phyloP scores from a whole-genome alignment of 2,329 filamentous ascomycete genomes.

The Neurospora sp. region DNA sequence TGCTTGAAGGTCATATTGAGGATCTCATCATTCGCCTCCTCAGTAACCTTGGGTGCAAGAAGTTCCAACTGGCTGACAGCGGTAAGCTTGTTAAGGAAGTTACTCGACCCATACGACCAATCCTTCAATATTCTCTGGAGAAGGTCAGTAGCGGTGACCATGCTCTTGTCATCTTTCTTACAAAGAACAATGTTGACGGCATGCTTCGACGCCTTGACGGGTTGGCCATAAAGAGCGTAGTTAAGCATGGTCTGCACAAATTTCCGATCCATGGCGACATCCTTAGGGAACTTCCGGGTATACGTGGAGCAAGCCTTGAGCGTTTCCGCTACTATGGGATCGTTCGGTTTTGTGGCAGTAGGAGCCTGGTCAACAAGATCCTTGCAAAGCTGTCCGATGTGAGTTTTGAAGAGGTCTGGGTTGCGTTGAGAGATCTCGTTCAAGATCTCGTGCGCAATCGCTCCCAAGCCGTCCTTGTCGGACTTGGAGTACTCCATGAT shows the following conservation, averaged over 20 bases:
- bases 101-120: slow-evolving; percentile 61
- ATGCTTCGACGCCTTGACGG: slow-evolving; percentile 81
- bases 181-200: slow-evolving; percentile 84
- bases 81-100: slow-evolving; percentile 68
- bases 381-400: slow-evolving; percentile 84
- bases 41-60: slow-evolving; percentile 60
- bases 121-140: slow-evolving; percentile 65
- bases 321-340: slow-evolving; percentile 71
- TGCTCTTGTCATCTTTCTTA: slow-evolving; percentile 59
- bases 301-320: slow-evolving; percentile 92
- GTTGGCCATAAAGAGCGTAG: slow-evolving; percentile 75
- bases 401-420: slow-evolving; percentile 83
- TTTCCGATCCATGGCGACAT: slow-evolving; percentile 71
- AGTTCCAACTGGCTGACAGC: slow-evolving; percentile 68
- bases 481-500: slow-evolving; percentile 83
- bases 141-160: slow-evolving; percentile 78
- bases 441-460: slow-evolving; percentile 76
- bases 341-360: slow-evolving; percentile 55
- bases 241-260: slow-evolving; percentile 73
- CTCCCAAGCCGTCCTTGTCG: slow-evolving; percentile 68
- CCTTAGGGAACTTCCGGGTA: slow-evolving; percentile 72
- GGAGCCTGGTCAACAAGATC: slow-evolving; percentile 76
- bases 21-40: slow-evolving; percentile 67
- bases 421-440: slow-evolving; percentile 87
- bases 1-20: slow-evolving; percentile 67